Base-by-base conservation (phyloP, 768 basidiomycete species). In the Lentinus brumalis region DNA sequence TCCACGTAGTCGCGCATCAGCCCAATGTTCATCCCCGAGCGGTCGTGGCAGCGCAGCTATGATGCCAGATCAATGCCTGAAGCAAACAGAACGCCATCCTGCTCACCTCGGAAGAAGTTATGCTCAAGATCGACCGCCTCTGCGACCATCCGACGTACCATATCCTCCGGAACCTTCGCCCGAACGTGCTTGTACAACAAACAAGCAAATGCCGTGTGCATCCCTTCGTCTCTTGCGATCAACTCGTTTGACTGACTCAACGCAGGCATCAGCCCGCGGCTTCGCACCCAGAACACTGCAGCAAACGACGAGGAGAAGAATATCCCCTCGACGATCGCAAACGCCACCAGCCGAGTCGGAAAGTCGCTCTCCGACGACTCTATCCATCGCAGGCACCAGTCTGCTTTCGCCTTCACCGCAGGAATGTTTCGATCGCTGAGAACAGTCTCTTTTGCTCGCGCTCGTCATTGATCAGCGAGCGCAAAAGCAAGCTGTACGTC, bases 231-330 rank as follows among this genome's bases (percentile, higher is more conserved):
- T 50, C 83, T 75, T 31, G 78, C 79, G 74, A 83, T 84, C 68
- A 84, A 75, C 73, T 84, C 83, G 76, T 83, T 84, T 50, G 81
- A 82, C 73, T 82, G 82, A 18, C 81, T 82, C 49, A 83, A 72
- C 45, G 81, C 83, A 41, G 82, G 82, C 81, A 83, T 82, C 54
- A 83, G 73, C 30, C 82, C 82, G 26, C 82, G 73, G 75, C 82
- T 83, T 76, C 82, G 82, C 60, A 83, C 71, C 81, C 81, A 83
- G 73, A 83, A 83, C 71, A 83, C 81, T 38, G 50, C 77, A 18
- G 79, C 77, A 64, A 80, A 80, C 7, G 78, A 75, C 26, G 74
- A 80, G 10, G 79, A 80, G 72, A 83, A 83, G 77, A 82, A 83
- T 71, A 83, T 81, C n/a, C 54, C 78, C 74, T 84, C 82, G 50